phyloP scores from a whole-genome alignment of 305 asterid genomes.

The Stenogyne calaminthoides region DNA sequence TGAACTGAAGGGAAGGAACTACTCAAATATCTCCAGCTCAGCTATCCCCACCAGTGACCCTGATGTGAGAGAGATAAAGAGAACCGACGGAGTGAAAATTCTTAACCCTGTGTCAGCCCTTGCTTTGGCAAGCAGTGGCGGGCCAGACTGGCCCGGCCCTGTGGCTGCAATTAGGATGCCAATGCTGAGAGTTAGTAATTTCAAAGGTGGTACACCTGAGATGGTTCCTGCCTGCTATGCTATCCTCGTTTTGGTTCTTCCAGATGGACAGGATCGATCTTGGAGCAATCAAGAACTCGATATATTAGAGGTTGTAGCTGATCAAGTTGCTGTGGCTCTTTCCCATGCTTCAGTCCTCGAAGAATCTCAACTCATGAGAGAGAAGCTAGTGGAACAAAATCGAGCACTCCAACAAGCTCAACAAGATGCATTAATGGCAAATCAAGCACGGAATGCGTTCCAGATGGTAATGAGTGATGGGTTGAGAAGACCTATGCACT shows the following conservation, averaged over 20 bases:
- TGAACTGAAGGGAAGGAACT: conserved; percentile 56
- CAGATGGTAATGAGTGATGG: conserved; percentile 95
- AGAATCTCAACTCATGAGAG: conserved; percentile 92
- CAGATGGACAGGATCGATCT: conserved; percentile 56
- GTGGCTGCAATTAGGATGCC: conserved; percentile 98
- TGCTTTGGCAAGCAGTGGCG: conserved; percentile 73
- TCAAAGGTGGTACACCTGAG: conserved; percentile 97
- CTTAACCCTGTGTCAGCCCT: conserved; percentile 65
- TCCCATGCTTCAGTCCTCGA: conserved; percentile 98
- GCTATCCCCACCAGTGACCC: conserved; percentile 63
- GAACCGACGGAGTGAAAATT: conserved; percentile 62
- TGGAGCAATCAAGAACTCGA: conserved; percentile 85
- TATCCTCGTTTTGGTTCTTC: conserved; percentile 87
- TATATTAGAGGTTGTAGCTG: conserved; percentile 91
- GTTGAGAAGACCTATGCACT: conserved; percentile 94
- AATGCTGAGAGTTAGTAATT: conserved; percentile 84
- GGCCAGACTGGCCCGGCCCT: conserved; percentile 59
- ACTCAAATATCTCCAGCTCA: conserved; percentile 36
- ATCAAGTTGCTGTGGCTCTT: conserved; percentile 97
- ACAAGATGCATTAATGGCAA: conserved; percentile 87
- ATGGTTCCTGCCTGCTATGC: conserved; percentile 85
- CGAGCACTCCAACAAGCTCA: conserved; percentile 82
- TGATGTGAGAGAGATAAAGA: conserved; percentile 69
- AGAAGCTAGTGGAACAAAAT: conserved; percentile 75
- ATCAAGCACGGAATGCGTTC: conserved; percentile 80